These are phyloP conservation scores for Hymenoscyphus occultus DNA, from an alignment of 2,329 filamentous ascomycete species.

Conservation along the genomic window DNA sequence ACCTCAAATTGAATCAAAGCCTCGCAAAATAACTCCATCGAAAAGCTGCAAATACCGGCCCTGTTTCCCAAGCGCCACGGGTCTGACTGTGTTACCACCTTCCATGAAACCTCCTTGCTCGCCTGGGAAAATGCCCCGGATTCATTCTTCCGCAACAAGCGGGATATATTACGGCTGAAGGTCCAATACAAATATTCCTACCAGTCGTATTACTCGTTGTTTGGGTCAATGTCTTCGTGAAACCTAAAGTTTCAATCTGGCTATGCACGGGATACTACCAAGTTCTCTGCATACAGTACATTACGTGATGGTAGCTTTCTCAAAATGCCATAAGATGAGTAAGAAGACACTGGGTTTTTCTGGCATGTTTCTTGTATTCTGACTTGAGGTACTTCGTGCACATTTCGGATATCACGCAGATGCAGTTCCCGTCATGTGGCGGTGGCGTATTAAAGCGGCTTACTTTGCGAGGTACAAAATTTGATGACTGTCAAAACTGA, in stretches of 20 bases:
- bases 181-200: too few relatives aligned
- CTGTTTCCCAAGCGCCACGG: too few relatives aligned
- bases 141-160: too few relatives aligned
- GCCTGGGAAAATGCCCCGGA: too few relatives aligned
- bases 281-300: neutral
- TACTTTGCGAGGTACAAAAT: neutral
- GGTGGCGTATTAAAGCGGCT: neutral
- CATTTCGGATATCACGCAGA: neutral
- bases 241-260: neutral
- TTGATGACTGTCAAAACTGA: neutral
- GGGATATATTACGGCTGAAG: too few relatives aligned
- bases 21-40: too few relatives aligned
- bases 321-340: neutral
- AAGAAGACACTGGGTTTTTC: neutral
- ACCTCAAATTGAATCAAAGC: too few relatives aligned
- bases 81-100: too few relatives aligned
- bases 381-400: neutral
- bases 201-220: neutral
- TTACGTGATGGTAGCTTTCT: neutral
- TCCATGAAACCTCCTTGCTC: too few relatives aligned
- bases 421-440: neutral
- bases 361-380: neutral
- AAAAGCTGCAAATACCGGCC: too few relatives aligned
- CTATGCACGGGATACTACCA: neutral
- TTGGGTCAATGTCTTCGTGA: neutral